phyloP scores from a whole-genome alignment of 805 yeast species.

The Teunomyces atbi region DNA sequence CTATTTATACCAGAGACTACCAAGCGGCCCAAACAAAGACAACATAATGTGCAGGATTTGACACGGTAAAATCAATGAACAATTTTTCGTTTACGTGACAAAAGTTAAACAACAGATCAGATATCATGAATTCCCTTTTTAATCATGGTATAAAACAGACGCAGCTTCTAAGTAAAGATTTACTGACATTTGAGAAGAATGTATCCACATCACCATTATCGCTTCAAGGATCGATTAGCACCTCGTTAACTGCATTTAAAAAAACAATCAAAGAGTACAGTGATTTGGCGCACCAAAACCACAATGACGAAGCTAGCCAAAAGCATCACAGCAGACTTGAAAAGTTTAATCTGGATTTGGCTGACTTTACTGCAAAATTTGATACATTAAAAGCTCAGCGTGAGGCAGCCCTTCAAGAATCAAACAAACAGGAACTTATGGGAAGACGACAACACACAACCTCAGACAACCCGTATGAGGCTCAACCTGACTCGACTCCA shows the following conservation, averaged over 20 bases:
- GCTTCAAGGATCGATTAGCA: conserved; percentile 73
- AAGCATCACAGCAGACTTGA: conserved; percentile 52
- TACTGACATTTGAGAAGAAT: conserved; percentile 62
- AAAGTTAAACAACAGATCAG: not conserved
- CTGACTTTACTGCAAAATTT: conserved; percentile 49
- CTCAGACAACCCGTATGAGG: conserved; percentile 52
- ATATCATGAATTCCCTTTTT: conserved; percentile 68
- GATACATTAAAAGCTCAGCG: conserved; percentile 53
- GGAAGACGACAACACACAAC: conserved; percentile 42
- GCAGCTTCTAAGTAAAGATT: conserved; percentile 65
- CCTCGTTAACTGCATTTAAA: conserved; percentile 70
- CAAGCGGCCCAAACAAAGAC: not conserved
- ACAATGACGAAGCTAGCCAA: conserved; percentile 51
- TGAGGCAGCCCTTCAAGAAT: conserved; percentile 49
- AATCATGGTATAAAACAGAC: conserved; percentile 90
- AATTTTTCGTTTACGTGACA: conserved; percentile 4
- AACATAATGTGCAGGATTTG: not conserved
- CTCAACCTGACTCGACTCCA: conserved; percentile 16
- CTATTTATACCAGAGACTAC: not conserved
- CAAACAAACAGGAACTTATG: conserved; percentile 52
- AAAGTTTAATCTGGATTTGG: conserved; percentile 51
- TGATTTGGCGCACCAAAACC: conserved; percentile 57
- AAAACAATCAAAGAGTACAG: conserved; percentile 74
- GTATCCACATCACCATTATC: conserved; percentile 72
- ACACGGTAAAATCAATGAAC: not conserved